Percentiles rank a stretch among this genome's conserved stretches.
phyloP scores from a whole-genome alignment of 192 early-diverging fungal genomes.

The Geosiphon pyriformis region DNA sequence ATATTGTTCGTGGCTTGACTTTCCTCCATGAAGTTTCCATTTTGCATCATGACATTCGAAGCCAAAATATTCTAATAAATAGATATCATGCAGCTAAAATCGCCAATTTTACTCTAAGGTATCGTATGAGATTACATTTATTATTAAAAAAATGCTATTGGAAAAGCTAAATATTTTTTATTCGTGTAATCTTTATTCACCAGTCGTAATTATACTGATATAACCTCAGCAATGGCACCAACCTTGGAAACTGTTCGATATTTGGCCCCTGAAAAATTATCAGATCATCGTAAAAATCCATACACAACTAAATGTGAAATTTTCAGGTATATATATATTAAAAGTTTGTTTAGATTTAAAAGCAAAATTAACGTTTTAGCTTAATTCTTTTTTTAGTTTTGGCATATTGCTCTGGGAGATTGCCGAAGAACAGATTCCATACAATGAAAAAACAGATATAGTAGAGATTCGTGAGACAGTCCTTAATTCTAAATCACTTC shows the following conservation, averaged over 20 bases:
- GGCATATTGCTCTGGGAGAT: conserved; percentile 5
- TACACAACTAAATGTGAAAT: conserved; percentile 1
- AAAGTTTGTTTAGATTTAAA: background rate
- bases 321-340: background rate
- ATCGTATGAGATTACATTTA: no score
- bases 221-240: background rate
- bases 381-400: background rate
- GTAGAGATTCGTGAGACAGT: background rate
- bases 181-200: background rate
- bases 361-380: background rate
- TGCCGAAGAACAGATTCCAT: background rate
- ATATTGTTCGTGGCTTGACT: no score
- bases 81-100: conserved; percentile 3
- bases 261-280: conserved; percentile 2
- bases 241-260: background rate
- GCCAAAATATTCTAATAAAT: conserved; percentile 1
- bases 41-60: no score
- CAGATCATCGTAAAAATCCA: background rate
- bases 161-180: no score
- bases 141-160: no score
- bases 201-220: background rate
- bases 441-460: background rate
- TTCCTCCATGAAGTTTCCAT: no score
- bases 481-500: background rate
- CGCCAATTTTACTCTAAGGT: no score